Evolutionary conservation across 257 asterid genomes (phyloP).

Genomic region (Voacanga thouarsii): DNA sequence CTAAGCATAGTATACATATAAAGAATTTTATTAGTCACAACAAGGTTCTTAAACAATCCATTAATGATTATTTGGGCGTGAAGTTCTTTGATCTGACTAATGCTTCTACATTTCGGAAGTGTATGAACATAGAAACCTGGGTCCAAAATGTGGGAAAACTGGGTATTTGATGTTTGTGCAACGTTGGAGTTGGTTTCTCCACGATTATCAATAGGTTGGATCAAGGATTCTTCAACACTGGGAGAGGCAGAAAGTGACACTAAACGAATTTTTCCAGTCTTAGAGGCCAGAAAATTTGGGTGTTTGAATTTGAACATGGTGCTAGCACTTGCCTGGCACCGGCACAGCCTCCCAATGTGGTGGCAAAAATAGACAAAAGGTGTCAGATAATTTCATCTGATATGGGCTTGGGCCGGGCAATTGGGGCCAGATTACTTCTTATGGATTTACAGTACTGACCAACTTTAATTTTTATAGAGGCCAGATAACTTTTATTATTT

Average conservation of each 20-base stretch:
- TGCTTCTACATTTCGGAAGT: constrained; percentile 25
- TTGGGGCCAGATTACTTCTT: no score
- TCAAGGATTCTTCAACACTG: constrained; percentile 17
- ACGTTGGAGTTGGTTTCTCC: constrained; percentile 12
- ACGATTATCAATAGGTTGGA: constrained; percentile 12
- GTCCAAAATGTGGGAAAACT: constrained; percentile 16
- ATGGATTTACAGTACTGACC: no score
- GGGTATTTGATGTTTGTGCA: constrained; percentile 19
- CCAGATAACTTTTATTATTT: no score
- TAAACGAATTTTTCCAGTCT: constrained; percentile 18
- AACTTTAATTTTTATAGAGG: no score
- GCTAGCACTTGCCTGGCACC: neutral
- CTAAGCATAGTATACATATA: constrained; percentile 30
- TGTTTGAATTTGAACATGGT: constrained; percentile 30
- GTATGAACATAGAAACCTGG: constrained; percentile 23
- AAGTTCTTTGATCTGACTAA: constrained; percentile 26
- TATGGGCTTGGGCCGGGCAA: no score
- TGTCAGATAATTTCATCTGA: neutral
- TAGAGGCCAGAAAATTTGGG: constrained; percentile 16
- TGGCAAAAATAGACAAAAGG: neutral
- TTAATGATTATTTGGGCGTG: constrained; percentile 35
- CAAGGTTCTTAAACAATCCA: constrained; percentile 32
- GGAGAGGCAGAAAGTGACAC: constrained; percentile 17
- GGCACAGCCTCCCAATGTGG: neutral
- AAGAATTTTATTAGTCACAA: constrained; percentile 39